phyloP scores from a whole-genome alignment of 805 yeast species.

The Millerozyma miso region DNA sequence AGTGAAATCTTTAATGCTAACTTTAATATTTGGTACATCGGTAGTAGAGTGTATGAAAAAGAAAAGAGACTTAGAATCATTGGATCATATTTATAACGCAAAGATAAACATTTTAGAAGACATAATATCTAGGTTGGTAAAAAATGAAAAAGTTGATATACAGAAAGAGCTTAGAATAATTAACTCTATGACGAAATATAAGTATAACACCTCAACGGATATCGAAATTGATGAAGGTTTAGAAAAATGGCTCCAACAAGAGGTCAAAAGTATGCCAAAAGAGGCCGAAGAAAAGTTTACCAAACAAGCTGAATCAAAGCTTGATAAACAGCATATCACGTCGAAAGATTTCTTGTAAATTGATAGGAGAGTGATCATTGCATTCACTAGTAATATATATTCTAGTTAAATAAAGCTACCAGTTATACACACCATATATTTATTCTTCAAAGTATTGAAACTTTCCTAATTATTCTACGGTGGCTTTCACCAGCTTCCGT shows the following conservation, averaged over 20 bases:
- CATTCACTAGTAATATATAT: neutral
- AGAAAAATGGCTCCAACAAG: slow-evolving; percentile 16
- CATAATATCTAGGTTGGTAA: slow-evolving; percentile 22
- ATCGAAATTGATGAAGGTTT: slow-evolving; percentile 37
- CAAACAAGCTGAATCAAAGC: neutral
- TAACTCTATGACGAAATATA: slow-evolving; percentile 39
- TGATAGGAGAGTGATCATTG: neutral
- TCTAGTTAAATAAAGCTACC: slow-evolving; percentile 5
- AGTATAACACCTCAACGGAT: slow-evolving; percentile 28
- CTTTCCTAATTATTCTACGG: slow-evolving; percentile 50
- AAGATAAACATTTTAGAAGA: slow-evolving; percentile 32
- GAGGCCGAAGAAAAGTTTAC: neutral
- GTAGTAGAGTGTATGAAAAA: slow-evolving; percentile 46
- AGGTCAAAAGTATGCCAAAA: neutral
- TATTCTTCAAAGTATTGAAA: slow-evolving; percentile 6
- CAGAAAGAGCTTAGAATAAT: slow-evolving; percentile 37
- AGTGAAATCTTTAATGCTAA: slow-evolving; percentile 33
- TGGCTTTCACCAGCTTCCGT: slow-evolving; percentile 69
- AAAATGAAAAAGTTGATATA: slow-evolving; percentile 39
- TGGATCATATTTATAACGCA: slow-evolving; percentile 35
- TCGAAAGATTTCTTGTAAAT: slow-evolving; percentile 10
- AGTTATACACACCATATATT: slow-evolving; percentile 1
- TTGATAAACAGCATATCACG: slow-evolving; percentile 1
- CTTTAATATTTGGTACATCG: slow-evolving; percentile 40
- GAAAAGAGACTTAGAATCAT: slow-evolving; percentile 39